phyloP scores from a whole-genome alignment of 2,329 filamentous ascomycete genomes.

The Pseudodiploospora longispora region DNA sequence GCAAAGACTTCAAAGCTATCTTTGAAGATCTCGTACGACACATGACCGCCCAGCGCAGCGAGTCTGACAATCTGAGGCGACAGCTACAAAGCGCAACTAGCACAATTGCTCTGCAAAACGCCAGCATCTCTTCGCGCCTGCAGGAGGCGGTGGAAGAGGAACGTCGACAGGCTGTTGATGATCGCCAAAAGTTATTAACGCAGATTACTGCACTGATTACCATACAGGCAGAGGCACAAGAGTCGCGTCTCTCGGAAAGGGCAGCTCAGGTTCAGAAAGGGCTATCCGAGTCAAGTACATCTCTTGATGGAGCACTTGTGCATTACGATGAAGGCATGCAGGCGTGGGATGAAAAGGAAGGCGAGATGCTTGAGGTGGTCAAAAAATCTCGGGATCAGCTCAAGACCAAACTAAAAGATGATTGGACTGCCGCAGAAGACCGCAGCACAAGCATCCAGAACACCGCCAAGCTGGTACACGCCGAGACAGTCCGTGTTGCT shows the following conservation, averaged over 20 bases:
- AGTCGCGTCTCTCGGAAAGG: constrained; percentile 58
- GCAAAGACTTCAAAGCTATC: constrained; percentile 75
- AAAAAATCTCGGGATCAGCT: constrained; percentile 66
- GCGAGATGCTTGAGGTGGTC: constrained; percentile 61
- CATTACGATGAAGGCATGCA: constrained; percentile 66
- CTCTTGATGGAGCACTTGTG: constrained; percentile 56
- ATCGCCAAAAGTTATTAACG: constrained; percentile 63
- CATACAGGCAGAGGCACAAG: constrained; percentile 64
- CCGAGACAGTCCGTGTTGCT: constrained; percentile 82
- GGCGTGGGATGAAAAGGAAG: constrained; percentile 62
- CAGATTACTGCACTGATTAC: constrained; percentile 75
- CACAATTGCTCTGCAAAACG: constrained; percentile 60
- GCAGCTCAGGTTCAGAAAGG: constrained; percentile 55
- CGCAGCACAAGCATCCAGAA: constrained; percentile 77
- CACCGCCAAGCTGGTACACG: constrained; percentile 79
- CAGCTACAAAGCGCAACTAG: constrained; percentile 66
- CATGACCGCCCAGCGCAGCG: constrained; percentile 65
- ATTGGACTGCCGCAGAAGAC: constrained; percentile 73
- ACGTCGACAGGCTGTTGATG: constrained; percentile 60
- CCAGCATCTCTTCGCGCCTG: constrained; percentile 56
- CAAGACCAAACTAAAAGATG: constrained; percentile 74
- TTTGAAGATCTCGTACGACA: constrained; percentile 76
- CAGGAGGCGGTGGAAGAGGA: constrained; percentile 69
- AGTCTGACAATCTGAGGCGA: constrained; percentile 63
- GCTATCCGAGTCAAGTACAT: constrained; percentile 53